These are phyloP conservation scores for Ustilago lituana DNA, from an alignment of 1,284 basidiomycete species.

Conservation along the genomic window DNA sequence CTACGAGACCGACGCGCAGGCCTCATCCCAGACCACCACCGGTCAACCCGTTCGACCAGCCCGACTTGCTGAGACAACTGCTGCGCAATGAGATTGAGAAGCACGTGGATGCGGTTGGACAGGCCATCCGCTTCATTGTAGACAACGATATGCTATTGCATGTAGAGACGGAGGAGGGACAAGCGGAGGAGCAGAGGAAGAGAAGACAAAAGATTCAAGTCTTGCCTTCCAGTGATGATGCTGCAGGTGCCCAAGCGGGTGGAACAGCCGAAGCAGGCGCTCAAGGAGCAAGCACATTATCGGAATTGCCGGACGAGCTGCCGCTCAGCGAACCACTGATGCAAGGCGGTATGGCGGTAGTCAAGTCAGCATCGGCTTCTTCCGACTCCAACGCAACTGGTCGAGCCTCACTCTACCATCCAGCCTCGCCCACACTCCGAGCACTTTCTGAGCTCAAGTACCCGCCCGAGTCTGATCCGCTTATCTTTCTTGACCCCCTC, in stretches of 20 bases:
- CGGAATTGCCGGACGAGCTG: slow-evolving; percentile 4
- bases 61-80: slow-evolving; percentile 70
- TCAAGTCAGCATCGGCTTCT: not conserved
- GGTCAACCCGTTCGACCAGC: slow-evolving; percentile 61
- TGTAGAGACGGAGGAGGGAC: slow-evolving; percentile 83
- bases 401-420: slow-evolving; percentile 34
- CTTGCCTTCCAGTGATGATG: slow-evolving; percentile 2
- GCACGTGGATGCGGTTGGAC: slow-evolving; percentile 90
- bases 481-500: slow-evolving; percentile 64
- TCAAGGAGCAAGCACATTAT: not conserved
- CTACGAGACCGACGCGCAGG: slow-evolving; percentile 16
- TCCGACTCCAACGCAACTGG: not conserved
- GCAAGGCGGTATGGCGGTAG: slow-evolving; percentile 26
- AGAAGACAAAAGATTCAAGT: slow-evolving; percentile 38
- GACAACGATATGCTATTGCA: slow-evolving; percentile 87
- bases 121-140: slow-evolving; percentile 89
- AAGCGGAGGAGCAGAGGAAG: slow-evolving; percentile 74
- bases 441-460: slow-evolving; percentile 53
- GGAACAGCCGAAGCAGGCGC: not conserved
- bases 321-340: slow-evolving; percentile 15
- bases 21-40: slow-evolving; percentile 54
- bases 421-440: slow-evolving; percentile 49
- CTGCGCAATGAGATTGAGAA: slow-evolving; percentile 86
- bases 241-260: not conserved
- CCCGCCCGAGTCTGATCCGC: slow-evolving; percentile 63